phyloP scores from a whole-genome alignment of 441 rosid species.

The Populus tomentosa region DNA sequence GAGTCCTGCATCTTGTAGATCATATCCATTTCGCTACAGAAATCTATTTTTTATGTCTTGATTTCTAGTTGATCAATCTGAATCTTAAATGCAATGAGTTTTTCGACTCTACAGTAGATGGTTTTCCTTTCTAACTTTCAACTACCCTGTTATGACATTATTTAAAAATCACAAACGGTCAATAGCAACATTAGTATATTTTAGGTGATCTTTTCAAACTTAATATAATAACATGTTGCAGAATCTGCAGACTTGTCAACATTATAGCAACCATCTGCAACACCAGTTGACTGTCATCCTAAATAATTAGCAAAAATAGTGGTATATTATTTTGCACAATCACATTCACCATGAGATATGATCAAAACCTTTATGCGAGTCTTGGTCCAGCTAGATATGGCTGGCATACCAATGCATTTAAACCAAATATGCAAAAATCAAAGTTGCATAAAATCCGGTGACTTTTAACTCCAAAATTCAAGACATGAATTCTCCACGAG shows the following conservation, averaged over 20 bases:
- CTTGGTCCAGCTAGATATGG: constrained; percentile 6
- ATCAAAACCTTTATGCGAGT: not conserved
- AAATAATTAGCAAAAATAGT: not conserved
- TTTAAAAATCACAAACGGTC: not conserved
- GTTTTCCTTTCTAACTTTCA: not conserved
- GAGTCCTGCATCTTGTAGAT: not conserved
- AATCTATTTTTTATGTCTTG: not conserved
- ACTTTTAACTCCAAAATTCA: not conserved
- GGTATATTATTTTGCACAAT: not conserved
- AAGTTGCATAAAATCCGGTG: not conserved
- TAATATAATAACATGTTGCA: not conserved
- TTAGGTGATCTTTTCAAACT: not conserved
- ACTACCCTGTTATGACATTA: not conserved
- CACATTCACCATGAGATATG: not conserved
- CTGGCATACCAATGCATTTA: constrained; percentile 4
- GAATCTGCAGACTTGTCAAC: constrained; percentile 9
- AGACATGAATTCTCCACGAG: constrained; percentile 5
- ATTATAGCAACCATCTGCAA: constrained; percentile 7
- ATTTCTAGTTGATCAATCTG: not conserved
- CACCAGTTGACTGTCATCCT: not conserved
- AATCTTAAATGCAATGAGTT: not conserved
- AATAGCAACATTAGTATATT: not conserved
- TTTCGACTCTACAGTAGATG: not conserved
- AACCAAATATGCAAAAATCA: not conserved
- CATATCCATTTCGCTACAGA: not conserved